Percentiles rank a stretch among this genome's conserved stretches.
phyloP scores from a whole-genome alignment of 192 early-diverging fungal genomes.

The Rhizophagus prolifer region DNA sequence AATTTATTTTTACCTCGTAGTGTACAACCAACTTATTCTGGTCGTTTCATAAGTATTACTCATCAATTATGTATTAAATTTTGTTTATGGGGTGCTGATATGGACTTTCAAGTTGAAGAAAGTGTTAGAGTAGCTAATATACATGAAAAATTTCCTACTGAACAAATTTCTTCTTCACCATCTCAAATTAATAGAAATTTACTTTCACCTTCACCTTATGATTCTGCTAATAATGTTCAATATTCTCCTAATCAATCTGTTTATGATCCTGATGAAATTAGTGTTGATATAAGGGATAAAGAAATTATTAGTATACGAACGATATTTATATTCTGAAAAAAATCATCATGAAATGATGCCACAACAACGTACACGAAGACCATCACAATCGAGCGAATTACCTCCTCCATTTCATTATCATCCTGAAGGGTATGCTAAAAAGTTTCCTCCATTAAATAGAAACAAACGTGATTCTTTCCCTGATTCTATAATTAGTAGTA shows the following conservation, averaged over 20 bases:
- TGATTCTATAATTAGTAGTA: not conserved
- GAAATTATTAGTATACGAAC: not conserved
- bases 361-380: not conserved
- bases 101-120: constrained; percentile 26
- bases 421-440: not conserved
- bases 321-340: not conserved
- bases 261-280: not conserved
- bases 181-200: not conserved
- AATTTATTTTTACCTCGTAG: constrained; percentile 28
- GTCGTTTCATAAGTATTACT: constrained; percentile 25
- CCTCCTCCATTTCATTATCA: not conserved
- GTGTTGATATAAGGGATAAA: not conserved
- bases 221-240: not conserved
- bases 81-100: constrained; percentile 27
- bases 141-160: not conserved
- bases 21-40: constrained; percentile 28
- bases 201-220: not conserved
- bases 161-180: not conserved
- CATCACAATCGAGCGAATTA: not conserved
- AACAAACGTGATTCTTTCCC: not conserved
- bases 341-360: not conserved
- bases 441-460: not conserved
- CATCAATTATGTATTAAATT: constrained; percentile 29
- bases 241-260: not conserved
- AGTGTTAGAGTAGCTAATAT: constrained; percentile 30